A percentile compares a stretch with the other conserved stretches of the same genome.
phyloP scores from a whole-genome alignment of 73 alveolate species.

The Stentor roeselii region DNA sequence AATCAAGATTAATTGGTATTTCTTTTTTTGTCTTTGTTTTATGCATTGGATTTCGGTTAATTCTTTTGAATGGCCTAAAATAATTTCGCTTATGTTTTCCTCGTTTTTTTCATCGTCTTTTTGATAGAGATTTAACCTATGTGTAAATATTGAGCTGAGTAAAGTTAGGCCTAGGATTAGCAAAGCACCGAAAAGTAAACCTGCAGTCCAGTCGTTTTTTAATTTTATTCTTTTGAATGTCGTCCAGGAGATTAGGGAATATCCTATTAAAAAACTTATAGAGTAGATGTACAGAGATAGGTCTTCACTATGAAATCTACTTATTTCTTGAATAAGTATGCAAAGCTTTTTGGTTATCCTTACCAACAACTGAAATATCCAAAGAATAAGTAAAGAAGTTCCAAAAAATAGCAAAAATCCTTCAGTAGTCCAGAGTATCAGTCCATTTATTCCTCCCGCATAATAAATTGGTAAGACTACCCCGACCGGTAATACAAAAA shows the following conservation, averaged over 20 bases:
- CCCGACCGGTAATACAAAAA: neutral
- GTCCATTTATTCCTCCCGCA: neutral
- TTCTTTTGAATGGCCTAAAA: neutral
- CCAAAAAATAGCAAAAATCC: neutral
- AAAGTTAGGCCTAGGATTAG: neutral
- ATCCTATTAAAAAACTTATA: neutral
- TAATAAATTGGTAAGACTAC: neutral
- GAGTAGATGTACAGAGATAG: neutral
- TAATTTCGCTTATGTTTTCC: neutral
- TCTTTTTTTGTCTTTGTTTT: neutral
- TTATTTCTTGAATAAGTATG: neutral
- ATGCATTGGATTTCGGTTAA: neutral
- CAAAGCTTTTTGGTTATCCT: neutral
- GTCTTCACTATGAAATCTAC: neutral
- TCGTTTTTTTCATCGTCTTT: neutral
- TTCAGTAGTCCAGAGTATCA: neutral
- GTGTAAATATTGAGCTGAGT: neutral
- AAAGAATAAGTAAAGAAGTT: neutral
- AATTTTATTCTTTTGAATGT: neutral
- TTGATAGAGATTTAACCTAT: neutral
- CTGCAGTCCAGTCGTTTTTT: neutral
- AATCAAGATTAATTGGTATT: neutral
- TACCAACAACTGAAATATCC: neutral
- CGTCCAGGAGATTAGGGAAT: neutral
- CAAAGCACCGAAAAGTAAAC: neutral